Conservation (phyloP, 1,284 basidiomycete genomes). For the Ustilago hordei region DNA sequence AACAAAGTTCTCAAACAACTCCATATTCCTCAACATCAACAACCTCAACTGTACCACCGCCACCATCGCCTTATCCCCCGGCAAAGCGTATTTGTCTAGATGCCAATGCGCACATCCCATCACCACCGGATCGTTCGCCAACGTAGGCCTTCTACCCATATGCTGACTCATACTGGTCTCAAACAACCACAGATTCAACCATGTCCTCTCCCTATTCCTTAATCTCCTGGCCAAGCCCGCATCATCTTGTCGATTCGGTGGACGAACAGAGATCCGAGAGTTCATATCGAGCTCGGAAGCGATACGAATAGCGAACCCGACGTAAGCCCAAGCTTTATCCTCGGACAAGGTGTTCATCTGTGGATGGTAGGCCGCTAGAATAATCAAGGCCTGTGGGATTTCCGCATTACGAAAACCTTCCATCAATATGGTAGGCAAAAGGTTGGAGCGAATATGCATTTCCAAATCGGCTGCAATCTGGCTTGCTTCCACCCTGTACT, state of each 20-base stretch:
- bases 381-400: constrained; percentile 49
- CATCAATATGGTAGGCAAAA: constrained; percentile 47
- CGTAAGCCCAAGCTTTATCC: constrained; percentile 51
- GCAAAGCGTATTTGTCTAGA: constrained; percentile 44
- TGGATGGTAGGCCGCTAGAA: constrained; percentile 49
- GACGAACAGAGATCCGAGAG: constrained; percentile 29
- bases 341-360: constrained; percentile 48
- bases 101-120: constrained; percentile 54
- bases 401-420: constrained; percentile 50
- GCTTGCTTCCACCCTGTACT: constrained; percentile 39
- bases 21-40: constrained; percentile 42
- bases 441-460: constrained; percentile 34
- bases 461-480: constrained; percentile 42
- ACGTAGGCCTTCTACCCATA: constrained; percentile 52
- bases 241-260: constrained; percentile 29
- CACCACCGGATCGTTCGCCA: constrained; percentile 55
- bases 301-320: constrained; percentile 53
- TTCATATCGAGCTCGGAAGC: constrained; percentile 58
- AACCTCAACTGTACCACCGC: constrained; percentile 51
- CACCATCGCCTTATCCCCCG: constrained; percentile 51
- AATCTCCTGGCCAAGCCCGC: constrained; percentile 28
- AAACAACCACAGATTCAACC: constrained; percentile 58
- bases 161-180: constrained; percentile 56
- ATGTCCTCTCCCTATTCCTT: constrained; percentile 49
- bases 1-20: constrained; percentile 53